phyloP scores from a whole-genome alignment of 768 basidiomycete species.

The Kondoa subrosea region DNA sequence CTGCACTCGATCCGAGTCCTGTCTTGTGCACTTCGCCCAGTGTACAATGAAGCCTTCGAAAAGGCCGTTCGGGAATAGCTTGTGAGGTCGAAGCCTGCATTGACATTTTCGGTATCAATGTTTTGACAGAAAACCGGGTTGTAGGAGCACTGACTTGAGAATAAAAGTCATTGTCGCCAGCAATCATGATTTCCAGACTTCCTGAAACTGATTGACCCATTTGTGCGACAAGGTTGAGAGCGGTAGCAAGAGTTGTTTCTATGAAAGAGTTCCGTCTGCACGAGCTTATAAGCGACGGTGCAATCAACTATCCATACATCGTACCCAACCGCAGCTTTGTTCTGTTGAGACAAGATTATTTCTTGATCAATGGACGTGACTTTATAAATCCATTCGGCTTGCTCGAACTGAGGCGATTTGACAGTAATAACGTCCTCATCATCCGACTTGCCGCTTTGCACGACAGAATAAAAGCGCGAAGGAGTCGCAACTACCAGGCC shows the following conservation, averaged over 20 bases:
- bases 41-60: constrained; percentile 50
- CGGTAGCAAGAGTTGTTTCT: constrained; percentile 55
- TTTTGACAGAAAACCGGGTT: constrained; percentile 23
- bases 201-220: constrained; percentile 37
- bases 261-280: constrained; percentile 62
- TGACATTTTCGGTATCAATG: background rate
- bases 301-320: too few relatives aligned
- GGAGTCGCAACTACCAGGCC: constrained; percentile 83
- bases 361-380: too few relatives aligned
- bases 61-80: constrained; percentile 38
- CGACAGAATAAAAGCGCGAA: constrained; percentile 76
- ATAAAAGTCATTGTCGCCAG: constrained; percentile 95
- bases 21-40: constrained; percentile 89
- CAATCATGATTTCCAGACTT: constrained; percentile 56
- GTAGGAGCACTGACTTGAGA: constrained; percentile 81
- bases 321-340: too few relatives aligned
- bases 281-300: constrained; percentile 11
- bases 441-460: constrained; percentile 31
- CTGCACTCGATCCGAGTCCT: constrained; percentile 89
- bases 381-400: constrained; percentile 58
- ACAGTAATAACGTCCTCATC: constrained; percentile 35
- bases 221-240: constrained; percentile 25
- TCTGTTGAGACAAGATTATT: too few relatives aligned
- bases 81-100: background rate
- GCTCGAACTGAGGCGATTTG: constrained; percentile 76